Percentiles rank a stretch among this genome's conserved stretches.
These are phyloP conservation scores for Pichia nakasei DNA, from an alignment of 805 yeast genomes.

Conservation along the genomic window DNA sequence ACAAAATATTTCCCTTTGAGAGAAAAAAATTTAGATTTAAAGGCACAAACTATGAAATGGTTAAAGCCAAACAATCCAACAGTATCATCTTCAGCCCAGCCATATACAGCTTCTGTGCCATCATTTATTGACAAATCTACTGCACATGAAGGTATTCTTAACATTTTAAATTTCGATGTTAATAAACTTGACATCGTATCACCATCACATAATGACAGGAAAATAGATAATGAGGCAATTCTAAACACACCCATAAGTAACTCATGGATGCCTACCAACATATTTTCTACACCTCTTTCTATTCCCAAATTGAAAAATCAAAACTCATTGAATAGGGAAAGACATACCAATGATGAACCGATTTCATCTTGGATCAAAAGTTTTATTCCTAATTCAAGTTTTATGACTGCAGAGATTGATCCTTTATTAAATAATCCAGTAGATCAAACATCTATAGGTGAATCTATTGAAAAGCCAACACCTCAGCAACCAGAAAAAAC, in stretches of 20 bases:
- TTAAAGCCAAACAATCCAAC: slow-evolving; percentile 20
- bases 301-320: background rate
- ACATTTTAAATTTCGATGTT: slow-evolving; percentile 8
- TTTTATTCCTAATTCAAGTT: slow-evolving; percentile 24
- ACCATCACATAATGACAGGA: background rate
- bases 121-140: background rate
- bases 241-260: background rate
- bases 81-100: slow-evolving; percentile 11
- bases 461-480: too few species aligned
- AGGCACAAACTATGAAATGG: slow-evolving; percentile 26
- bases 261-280: slow-evolving; percentile 3
- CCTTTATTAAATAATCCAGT: slow-evolving; percentile 16
- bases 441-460: too few species aligned
- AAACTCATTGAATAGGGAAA: background rate
- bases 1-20: background rate
- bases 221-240: background rate
- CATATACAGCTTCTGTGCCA: background rate
- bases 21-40: slow-evolving; percentile 14
- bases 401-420: slow-evolving; percentile 26
- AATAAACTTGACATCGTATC: slow-evolving; percentile 1
- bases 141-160: slow-evolving; percentile 12
- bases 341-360: slow-evolving; percentile 1
- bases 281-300: slow-evolving; percentile 4
- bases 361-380: slow-evolving; percentile 21
- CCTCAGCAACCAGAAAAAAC: background rate